Evolutionary conservation across 495 filamentous ascomycete species (phyloP).

Genomic region (Cryomyces minteri): DNA sequence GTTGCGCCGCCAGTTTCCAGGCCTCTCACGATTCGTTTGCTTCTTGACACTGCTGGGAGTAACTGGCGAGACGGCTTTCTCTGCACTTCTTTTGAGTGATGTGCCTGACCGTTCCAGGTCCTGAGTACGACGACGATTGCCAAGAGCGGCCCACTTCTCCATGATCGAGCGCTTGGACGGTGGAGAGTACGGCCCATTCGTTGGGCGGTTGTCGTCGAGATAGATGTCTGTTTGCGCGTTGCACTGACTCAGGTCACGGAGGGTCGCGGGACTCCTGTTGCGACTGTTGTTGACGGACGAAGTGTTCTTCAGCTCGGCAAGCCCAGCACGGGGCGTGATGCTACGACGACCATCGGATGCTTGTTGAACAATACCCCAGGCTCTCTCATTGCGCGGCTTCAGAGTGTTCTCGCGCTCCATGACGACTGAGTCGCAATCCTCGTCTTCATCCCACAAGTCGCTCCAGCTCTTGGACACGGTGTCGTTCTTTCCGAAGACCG

Average conservation of each 20-base stretch:
- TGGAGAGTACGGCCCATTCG: slow-evolving; percentile 31
- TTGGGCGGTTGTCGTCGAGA: slow-evolving; percentile 39
- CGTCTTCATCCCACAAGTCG: slow-evolving; percentile 87
- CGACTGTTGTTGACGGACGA: slow-evolving; percentile 16
- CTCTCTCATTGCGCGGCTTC: slow-evolving; percentile 12
- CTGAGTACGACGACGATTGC: slow-evolving; percentile 55
- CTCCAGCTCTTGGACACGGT: slow-evolving; percentile 92
- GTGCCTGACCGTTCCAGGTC: neutral
- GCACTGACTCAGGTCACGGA: slow-evolving; percentile 18
- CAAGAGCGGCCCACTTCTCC: slow-evolving; percentile 79
- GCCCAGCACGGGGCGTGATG: slow-evolving; percentile 17
- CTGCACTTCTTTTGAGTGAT: neutral
- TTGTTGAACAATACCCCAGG: slow-evolving; percentile 6
- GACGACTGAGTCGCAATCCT: slow-evolving; percentile 20
- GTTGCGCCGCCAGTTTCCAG: slow-evolving; percentile 8
- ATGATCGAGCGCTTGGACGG: slow-evolving; percentile 33
- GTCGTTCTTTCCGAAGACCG: slow-evolving; percentile 60
- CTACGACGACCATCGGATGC: slow-evolving; percentile 10
- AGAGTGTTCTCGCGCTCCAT: slow-evolving; percentile 13
- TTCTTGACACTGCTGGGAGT: neutral
- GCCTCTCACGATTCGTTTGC: slow-evolving; percentile 3
- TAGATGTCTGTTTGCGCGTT: slow-evolving; percentile 46
- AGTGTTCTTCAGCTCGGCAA: slow-evolving; percentile 19
- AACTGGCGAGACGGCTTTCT: neutral
- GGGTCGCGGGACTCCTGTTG: slow-evolving; percentile 8